Base-by-base conservation (phyloP, 2,329 filamentous ascomycete species). In the Colletotrichum godetiae region DNA sequence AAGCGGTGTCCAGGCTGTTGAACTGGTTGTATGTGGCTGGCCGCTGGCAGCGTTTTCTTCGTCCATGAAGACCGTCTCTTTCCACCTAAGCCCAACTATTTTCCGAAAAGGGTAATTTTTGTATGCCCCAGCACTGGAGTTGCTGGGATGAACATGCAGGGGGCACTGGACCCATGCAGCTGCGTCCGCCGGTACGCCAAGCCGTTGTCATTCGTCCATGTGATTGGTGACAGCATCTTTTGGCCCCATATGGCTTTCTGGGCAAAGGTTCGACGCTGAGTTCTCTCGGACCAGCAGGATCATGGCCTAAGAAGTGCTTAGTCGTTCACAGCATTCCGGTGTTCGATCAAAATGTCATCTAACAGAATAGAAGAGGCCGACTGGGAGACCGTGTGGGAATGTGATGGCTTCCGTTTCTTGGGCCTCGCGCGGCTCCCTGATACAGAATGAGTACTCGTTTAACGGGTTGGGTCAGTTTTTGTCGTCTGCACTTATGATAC, bases 41-140 rank as follows among this genome's bases (percentile, higher is more conserved):
- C 27, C 19, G 27, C n/a, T 60, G 67, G 33, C 27, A 24, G 27
- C n/a, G 33, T 53, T 63, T 27, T 22, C 27, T 24, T 33, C 35
- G 60, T 15, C 27, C n/a, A 63, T 24, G 22, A 15, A 27, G 24
- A 33, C 24, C 22, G 19, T 12, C 15, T 49, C 19, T 57, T 61
- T 46, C 67, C 70, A 60, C 24, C 15, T 29, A 15, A 63, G 55
- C 11, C 27, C 35, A 60, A 52, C 71, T 73, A 71, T 71, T 73
- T 66, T 66, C 71, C 68, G 42, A 70, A 71, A 57, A 62, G 13
- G 61, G 71, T 35, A 73, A 71, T 71, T 71, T 68, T 62, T 52
- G 60, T 29, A 31, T 11, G 37, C 27, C 56, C 22, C 31, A 22
- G 37, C 24, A 31, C n/a, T 37, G 15, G 29, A 13, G 27, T 27